Base-by-base conservation (phyloP, 345 rosid genomes). In the Arabis alpina region DNA sequence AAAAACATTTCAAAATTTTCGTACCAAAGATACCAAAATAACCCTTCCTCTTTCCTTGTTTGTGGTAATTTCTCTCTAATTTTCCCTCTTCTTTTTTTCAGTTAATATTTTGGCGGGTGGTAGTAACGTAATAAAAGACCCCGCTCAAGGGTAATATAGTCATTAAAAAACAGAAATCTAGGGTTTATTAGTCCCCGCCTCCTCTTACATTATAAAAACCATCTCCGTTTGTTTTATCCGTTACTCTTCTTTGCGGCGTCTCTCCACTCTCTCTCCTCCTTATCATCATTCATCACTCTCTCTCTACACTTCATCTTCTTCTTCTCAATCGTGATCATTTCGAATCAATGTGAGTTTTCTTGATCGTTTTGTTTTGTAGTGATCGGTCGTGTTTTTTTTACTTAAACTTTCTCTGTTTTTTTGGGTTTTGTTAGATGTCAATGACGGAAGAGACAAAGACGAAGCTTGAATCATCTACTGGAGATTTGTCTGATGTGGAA, bases 171-270 rank as follows among this genome's bases (percentile, higher is more conserved):
- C 3, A 10, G 49, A 67, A 61, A 53, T 75, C 34, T 75, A 75
- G 78, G 78, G 78, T 54, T 68, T 61, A 19, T 6, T n/a, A 39
- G 66, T 73, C 49, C 77, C 68, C 73, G 78, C 78, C 78, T 61
- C 78, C 73, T 43, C 27, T 10, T 39, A 4, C 19, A 75, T 30
- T 61, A 75, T 68, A 75, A 59, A 75, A 53, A 1, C 14, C 63
- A 50, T 52, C 73, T 67, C 73, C 27, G 78, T 75, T 75, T 68
- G 64, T 75, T 75, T 45, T 61, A 75, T 75, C 74, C 73, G 78
- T 75, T 75, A 68, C 19, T 36, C 19, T 66, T 66, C 49, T 36
- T 28, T 45, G 74, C 73, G 78, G 74, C 78, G 74, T 61, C 66
- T 45, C 65, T 6, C 24, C 61, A 43, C 70, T 55, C 69, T 72